Conservation (phyloP, 441 rosid species). For the Manihot esculenta region DNA sequence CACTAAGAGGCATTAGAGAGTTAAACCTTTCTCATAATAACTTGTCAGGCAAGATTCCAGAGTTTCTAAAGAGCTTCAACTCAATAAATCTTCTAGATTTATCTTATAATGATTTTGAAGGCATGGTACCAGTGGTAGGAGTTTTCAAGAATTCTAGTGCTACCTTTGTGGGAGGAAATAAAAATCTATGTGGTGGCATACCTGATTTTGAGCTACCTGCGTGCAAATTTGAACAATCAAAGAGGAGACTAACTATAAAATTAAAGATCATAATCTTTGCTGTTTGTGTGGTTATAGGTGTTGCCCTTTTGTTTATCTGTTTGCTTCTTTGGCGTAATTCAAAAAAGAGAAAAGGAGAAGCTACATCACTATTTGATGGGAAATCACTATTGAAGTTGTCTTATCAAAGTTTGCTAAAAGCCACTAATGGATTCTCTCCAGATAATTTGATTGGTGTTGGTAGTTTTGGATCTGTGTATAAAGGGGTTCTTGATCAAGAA, state of each 20-base stretch:
- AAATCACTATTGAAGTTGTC: not conserved
- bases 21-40: no score
- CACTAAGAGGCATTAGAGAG: no score
- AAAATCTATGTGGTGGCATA: no score
- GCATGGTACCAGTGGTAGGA: not conserved
- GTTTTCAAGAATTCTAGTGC: slow-evolving; percentile 3
- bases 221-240: no score
- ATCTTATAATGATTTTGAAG: slow-evolving; percentile 4
- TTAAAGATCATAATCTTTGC: not conserved
- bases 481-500: not conserved
- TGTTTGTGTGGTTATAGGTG: not conserved
- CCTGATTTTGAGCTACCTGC: no score
- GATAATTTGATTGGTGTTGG: slow-evolving; percentile 7
- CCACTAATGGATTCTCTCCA: slow-evolving; percentile 1
- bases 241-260: not conserved
- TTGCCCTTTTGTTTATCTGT: not conserved
- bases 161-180: not conserved
- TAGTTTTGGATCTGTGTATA: slow-evolving; percentile 3
- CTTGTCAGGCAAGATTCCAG: no score
- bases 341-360: not conserved
- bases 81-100: not conserved
- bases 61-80: no score
- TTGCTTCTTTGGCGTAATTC: not conserved
- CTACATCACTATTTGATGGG: not conserved
- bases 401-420: slow-evolving; percentile 2